phyloP scores from a whole-genome alignment of 495 filamentous ascomycete genomes.

The Neurospora tetrasperma region DNA sequence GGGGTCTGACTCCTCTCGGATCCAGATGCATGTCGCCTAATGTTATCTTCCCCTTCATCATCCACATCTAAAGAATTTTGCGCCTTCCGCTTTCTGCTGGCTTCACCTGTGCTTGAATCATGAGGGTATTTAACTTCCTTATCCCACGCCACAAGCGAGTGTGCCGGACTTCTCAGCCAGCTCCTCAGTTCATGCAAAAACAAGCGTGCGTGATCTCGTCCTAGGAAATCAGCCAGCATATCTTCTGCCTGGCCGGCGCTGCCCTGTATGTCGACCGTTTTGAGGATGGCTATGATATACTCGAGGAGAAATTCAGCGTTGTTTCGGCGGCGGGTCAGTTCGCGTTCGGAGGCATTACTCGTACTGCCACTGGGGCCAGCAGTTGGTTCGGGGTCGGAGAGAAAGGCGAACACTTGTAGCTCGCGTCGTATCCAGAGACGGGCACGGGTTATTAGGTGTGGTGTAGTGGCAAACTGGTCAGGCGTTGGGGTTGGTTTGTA shows the following conservation, averaged over 20 bases:
- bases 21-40: not conserved
- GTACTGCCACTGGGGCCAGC: constrained; percentile 18
- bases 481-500: constrained; percentile 71
- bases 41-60: not conserved
- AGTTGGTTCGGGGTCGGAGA: constrained; percentile 20
- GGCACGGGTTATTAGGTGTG: constrained; percentile 66
- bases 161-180: constrained; percentile 74
- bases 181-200: constrained; percentile 78
- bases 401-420: constrained; percentile 75
- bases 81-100: not conserved
- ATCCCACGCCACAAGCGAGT: constrained; percentile 65
- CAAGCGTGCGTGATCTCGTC: constrained; percentile 61
- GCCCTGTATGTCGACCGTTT: constrained; percentile 81
- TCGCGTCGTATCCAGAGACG: constrained; percentile 82
- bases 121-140: constrained; percentile 61
- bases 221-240: constrained; percentile 78
- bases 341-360: constrained; percentile 22
- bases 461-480: constrained; percentile 49
- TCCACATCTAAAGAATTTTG: not conserved
- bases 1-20: not conserved
- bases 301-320: constrained; percentile 87
- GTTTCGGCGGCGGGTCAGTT: constrained; percentile 43
- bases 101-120: not conserved
- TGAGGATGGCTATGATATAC: constrained; percentile 80
- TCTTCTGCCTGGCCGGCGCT: constrained; percentile 74